Evolutionary conservation across 805 yeast genomes (phyloP), one percentile per base, ranked within the genome.

Genomic region (Lachancea fermentati): DNA sequence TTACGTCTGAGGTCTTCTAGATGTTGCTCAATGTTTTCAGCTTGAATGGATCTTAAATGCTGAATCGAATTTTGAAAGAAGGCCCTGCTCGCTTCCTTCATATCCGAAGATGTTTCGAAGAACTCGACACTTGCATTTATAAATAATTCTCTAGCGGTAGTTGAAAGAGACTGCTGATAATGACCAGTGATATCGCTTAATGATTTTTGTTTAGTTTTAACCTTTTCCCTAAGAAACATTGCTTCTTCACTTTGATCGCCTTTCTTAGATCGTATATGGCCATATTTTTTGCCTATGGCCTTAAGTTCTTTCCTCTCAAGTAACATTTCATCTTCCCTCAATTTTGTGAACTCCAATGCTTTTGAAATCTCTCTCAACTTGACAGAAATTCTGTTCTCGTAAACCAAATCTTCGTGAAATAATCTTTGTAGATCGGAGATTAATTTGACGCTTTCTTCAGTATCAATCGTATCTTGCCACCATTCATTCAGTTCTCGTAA

Each of bases 191-290:
- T 44, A 4, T 42, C 42, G 13, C 47, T 41, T 18, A 47, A 50
- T 4, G 55, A 42, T 13, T 43, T 49, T 36, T 48, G 51, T 19
- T 49, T 46, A 5, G 53, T 48, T 14, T 36, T 39, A 1, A 52
- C 45, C 32, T 50, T 49, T 19, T 56, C 62, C 24, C 40, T 43
- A 18, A 52, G 40, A 14, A 54, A 44, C n/a, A 33, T 43, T 1
- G 54, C 47, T 32, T 58, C 60, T 39, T 52, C 51, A 32, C 52
- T 45, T 39, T 41, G 40, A 5, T 49, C 51, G 22, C 57, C 57
- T 41, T 44, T 51, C 32, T 43, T 53, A 5, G 45, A 46, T 18
- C 47, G 45, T n/a, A 46, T 32, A 19, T 36, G 40, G 13, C 45
- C 48, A 32, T 48, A 51, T 30, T 42, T 50, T 40, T 49, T 56